Percentiles rank a stretch among this genome's conserved stretches.
Evolutionary conservation across 2,329 filamentous ascomycete species (phyloP).

Genomic region (Mycosphaerella arachidis): DNA sequence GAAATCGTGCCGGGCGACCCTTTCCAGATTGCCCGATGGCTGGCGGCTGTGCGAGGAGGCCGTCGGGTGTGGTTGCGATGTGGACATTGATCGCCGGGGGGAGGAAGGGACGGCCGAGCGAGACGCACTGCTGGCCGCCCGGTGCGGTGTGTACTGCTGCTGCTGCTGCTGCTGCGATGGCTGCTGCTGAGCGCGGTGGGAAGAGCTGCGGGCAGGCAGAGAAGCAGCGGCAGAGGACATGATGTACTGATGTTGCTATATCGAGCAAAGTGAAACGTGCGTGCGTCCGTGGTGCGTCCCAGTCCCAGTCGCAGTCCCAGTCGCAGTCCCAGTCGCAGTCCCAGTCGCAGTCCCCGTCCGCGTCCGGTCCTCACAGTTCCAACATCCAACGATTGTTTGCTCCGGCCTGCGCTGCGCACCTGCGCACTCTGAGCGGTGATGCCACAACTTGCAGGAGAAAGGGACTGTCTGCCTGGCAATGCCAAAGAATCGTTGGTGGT

Average conservation of each 20-base stretch:
- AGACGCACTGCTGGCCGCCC: constrained; percentile 32
- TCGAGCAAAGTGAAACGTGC: neutral
- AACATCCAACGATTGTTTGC: neutral
- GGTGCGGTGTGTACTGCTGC: constrained; percentile 45
- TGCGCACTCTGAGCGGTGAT: neutral
- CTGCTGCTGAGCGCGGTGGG: constrained; percentile 43
- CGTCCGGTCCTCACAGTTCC: too few species aligned
- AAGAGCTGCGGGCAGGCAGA: constrained; percentile 46
- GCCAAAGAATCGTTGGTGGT: neutral
- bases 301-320: neutral
- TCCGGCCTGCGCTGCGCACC: neutral
- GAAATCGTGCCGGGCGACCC: constrained; percentile 64
- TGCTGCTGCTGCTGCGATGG: constrained; percentile 36
- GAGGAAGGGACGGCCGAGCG: constrained; percentile 31
- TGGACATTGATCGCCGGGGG: constrained; percentile 35
- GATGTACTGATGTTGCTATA: neutral
- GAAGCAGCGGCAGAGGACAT: constrained; percentile 45
- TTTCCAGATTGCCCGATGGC: constrained; percentile 47
- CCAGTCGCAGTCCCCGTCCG: too few species aligned
- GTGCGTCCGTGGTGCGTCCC: neutral
- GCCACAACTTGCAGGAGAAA: neutral
- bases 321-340: too few species aligned
- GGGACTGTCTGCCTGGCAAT: neutral
- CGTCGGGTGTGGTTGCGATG: constrained; percentile 28
- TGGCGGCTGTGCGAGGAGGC: constrained; percentile 31